Conservation (phyloP, 164 flowering plant species). For the Piper longum region DNA sequence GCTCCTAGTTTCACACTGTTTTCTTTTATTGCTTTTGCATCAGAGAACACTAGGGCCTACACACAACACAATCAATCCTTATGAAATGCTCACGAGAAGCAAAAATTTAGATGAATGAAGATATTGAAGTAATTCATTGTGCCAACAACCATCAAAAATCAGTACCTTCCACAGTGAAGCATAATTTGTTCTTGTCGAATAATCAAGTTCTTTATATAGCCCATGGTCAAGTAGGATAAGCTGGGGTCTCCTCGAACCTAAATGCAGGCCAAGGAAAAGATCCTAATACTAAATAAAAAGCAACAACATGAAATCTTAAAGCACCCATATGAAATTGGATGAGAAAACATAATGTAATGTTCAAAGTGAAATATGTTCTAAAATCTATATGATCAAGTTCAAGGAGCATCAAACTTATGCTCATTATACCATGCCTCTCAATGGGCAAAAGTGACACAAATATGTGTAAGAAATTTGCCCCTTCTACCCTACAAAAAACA, state of each 20-base stretch:
- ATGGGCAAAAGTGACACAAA: too few species aligned
- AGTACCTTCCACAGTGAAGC: conserved; percentile 92
- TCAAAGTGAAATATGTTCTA: too few species aligned
- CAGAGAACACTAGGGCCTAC: conserved; percentile 79
- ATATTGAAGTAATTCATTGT: background rate
- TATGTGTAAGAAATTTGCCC: too few species aligned
- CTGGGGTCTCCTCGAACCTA: conserved; percentile 78
- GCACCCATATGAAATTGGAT: too few species aligned
- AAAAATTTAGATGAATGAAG: conserved; percentile 1
- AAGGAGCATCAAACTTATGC: too few species aligned
- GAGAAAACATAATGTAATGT: background rate
- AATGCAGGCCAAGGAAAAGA: conserved; percentile 2
- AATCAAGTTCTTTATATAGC: conserved; percentile 79
- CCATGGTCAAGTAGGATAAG: conserved; percentile 89
- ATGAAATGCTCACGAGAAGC: background rate
- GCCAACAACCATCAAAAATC: background rate
- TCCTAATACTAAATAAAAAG: background rate
- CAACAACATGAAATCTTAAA: background rate
- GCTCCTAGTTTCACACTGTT: conserved; percentile 86
- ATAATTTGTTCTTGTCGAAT: conserved; percentile 56
- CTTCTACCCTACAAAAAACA: too few species aligned
- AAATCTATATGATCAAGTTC: background rate
- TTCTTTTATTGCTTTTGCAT: conserved; percentile 78
- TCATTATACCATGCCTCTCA: too few species aligned
- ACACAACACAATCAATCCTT: background rate